phyloP scores from a whole-genome alignment of 2,329 filamentous ascomycete species.

The Cryphonectria japonica region DNA sequence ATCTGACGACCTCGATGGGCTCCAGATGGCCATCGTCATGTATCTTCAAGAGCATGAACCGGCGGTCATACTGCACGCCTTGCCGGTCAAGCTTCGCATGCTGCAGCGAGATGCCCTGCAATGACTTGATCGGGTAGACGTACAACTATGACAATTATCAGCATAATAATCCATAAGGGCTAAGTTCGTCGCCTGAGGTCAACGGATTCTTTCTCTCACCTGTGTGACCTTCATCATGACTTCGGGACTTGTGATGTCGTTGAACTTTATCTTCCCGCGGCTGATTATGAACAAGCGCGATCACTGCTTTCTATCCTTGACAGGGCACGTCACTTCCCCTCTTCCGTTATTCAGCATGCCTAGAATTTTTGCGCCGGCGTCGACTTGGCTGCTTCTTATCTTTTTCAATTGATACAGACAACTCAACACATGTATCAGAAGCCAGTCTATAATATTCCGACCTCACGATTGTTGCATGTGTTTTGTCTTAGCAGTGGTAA shows the following conservation, averaged over 20 bases:
- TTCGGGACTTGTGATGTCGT: background rate
- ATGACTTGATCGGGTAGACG: conserved; percentile 74
- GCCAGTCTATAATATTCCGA: too few species aligned
- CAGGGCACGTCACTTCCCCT: background rate
- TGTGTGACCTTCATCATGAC: conserved; percentile 25
- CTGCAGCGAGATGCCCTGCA: conserved; percentile 63
- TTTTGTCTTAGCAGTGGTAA: too few species aligned
- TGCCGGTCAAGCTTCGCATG: conserved; percentile 60
- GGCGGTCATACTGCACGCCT: conserved; percentile 68
- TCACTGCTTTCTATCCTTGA: background rate
- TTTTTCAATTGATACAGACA: background rate
- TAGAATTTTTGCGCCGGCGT: background rate
- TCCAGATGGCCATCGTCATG: conserved; percentile 45
- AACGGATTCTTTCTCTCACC: background rate
- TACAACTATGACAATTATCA: conserved; percentile 55
- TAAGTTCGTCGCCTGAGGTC: background rate
- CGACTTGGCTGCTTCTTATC: background rate
- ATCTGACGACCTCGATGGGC: conserved; percentile 63
- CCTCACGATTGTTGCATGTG: too few species aligned
- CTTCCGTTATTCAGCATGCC: background rate
- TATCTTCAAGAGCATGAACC: conserved; percentile 70
- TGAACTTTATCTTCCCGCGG: background rate
- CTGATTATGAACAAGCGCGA: background rate
- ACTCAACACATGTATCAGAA: background rate
- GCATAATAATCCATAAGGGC: background rate